Conservation (phyloP, 345 rosid genomes). For the Eucalyptus marginata region DNA sequence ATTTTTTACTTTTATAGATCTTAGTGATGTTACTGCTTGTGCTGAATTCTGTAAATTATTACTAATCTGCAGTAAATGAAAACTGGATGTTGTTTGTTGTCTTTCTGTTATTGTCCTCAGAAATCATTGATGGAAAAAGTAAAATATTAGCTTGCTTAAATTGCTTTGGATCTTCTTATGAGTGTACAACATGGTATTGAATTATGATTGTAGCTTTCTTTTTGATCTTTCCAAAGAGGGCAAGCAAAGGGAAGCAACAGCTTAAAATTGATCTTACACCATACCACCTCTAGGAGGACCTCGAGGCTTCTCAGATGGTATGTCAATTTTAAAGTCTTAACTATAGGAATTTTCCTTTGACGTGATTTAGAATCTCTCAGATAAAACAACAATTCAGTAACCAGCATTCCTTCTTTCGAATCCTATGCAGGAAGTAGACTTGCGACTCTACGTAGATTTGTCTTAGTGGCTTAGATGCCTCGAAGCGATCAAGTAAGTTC, state of each 20-base stretch:
- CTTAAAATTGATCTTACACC: constrained; percentile 85
- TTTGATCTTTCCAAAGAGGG: constrained; percentile 33
- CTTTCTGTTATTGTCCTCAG: background rate
- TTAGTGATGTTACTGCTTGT: background rate
- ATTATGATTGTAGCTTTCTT: background rate
- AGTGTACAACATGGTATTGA: background rate
- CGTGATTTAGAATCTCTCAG: background rate
- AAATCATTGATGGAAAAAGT: background rate
- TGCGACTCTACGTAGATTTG: background rate
- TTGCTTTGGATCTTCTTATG: background rate
- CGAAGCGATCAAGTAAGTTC: background rate
- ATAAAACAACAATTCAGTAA: background rate
- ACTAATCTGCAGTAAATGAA: background rate
- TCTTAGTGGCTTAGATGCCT: background rate
- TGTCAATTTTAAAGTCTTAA: background rate
- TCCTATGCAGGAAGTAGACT: background rate
- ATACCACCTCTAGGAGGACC: constrained; percentile 9
- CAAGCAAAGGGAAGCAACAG: constrained; percentile 67
- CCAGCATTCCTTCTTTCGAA: background rate
- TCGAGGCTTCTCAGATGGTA: background rate
- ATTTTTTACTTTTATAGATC: background rate
- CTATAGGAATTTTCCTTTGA: background rate
- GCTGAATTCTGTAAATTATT: background rate
- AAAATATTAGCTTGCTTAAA: background rate
- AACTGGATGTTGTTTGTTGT: background rate